phyloP scores from a whole-genome alignment of 495 filamentous ascomycete species.

The Aspergillus heteromorphus region DNA sequence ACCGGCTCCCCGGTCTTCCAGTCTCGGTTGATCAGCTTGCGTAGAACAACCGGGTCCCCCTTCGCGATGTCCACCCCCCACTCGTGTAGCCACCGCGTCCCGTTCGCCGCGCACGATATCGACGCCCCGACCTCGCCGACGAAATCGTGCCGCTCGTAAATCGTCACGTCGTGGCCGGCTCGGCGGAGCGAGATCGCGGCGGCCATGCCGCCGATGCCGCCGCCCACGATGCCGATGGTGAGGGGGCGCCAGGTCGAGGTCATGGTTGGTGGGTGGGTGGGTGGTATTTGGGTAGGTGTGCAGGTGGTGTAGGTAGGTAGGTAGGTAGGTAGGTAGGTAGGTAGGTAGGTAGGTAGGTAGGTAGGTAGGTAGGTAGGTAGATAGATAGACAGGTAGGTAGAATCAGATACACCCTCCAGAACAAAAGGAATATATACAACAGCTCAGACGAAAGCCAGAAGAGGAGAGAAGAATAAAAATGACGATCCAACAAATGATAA shows the following conservation, averaged over 20 bases:
- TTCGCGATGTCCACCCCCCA: slow-evolving; percentile 39
- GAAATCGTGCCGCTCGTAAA: slow-evolving; percentile 39
- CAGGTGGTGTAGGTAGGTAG: too few species aligned
- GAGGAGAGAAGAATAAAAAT: too few species aligned
- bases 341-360: too few species aligned
- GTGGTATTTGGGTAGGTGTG: too few species aligned
- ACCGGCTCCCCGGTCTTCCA: slow-evolving; percentile 44
- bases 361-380: too few species aligned
- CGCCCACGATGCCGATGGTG: slow-evolving; percentile 55
- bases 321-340: too few species aligned
- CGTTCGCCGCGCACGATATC: slow-evolving; percentile 41
- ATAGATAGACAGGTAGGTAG: too few species aligned
- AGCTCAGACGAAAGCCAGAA: too few species aligned
- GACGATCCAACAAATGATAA: too few species aligned
- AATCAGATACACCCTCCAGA: too few species aligned
- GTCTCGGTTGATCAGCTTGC: slow-evolving; percentile 45
- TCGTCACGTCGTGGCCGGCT: slow-evolving; percentile 57
- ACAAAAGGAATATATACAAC: too few species aligned
- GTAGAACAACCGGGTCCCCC: slow-evolving; percentile 43
- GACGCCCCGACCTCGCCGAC: slow-evolving; percentile 41
- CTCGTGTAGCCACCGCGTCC: slow-evolving; percentile 41
- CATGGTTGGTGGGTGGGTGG: too few species aligned
- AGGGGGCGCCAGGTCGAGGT: slow-evolving; percentile 28
- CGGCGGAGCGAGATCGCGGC: slow-evolving; percentile 58
- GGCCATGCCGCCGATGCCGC: slow-evolving; percentile 64